Evolutionary conservation across 73 alveolate species (phyloP).

Genomic region (Paramecium sonneborni): DNA sequence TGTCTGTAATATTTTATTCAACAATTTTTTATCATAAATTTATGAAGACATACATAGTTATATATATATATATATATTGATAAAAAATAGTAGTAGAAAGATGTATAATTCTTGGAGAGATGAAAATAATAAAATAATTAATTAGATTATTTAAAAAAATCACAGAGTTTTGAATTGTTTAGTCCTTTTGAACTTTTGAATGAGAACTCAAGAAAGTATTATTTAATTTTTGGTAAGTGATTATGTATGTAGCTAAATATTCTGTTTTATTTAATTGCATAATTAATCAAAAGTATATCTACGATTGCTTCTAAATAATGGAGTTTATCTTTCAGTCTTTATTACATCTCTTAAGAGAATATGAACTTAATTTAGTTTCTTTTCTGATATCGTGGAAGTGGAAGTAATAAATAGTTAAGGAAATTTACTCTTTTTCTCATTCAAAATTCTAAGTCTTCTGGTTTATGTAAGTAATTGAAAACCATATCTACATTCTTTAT

Average conservation of each 20-base stretch:
- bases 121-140: neutral
- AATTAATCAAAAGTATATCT: slow-evolving; percentile 1
- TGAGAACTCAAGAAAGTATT: slow-evolving; percentile 15
- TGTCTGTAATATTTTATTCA: too few species aligned
- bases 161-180: neutral
- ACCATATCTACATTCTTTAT: neutral
- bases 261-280: neutral
- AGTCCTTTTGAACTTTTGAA: neutral
- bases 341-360: neutral
- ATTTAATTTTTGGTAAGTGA: neutral
- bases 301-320: neutral
- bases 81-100: too few species aligned
- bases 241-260: neutral
- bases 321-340: neutral
- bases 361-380: neutral
- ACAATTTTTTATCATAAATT: too few species aligned
- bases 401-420: neutral
- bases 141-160: neutral
- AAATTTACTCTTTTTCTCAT: neutral
- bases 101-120: too few species aligned
- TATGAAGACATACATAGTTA: too few species aligned
- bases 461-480: neutral
- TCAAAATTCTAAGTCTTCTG: neutral
- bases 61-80: too few species aligned
- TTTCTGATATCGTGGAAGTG: neutral